Conservation (phyloP, 345 rosid genomes). For the Melaleuca quinquenervia region DNA sequence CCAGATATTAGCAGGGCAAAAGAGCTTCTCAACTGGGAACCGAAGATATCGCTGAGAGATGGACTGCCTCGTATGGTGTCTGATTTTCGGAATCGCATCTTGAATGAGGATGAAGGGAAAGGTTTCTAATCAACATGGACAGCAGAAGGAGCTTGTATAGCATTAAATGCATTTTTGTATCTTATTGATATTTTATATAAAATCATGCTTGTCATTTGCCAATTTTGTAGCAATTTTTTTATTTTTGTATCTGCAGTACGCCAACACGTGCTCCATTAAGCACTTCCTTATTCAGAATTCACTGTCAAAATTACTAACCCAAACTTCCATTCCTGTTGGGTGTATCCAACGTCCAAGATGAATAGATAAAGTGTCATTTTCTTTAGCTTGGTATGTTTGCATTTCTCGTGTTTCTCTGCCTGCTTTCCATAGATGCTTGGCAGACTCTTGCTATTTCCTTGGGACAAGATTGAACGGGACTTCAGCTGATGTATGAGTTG, state of each 20-base stretch:
- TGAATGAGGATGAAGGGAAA: conserved; percentile 81
- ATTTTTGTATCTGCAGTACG: not conserved
- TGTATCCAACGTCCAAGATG: not conserved
- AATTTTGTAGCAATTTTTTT: not conserved
- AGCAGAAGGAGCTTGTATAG: conserved; percentile 21
- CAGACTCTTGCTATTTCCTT: not conserved
- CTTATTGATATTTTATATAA: conserved; percentile 5
- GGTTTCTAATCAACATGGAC: conserved; percentile 18
- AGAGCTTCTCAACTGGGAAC: conserved; percentile 89
- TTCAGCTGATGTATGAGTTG: not conserved
- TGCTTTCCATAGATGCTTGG: not conserved
- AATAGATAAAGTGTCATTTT: not conserved
- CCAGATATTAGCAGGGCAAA: conserved; percentile 93
- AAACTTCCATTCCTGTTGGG: not conserved
- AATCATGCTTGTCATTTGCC: not conserved
- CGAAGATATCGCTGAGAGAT: conserved; percentile 62
- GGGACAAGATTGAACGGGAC: not conserved
- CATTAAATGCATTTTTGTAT: conserved; percentile 15
- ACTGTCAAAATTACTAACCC: not conserved
- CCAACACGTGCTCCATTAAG: not conserved
- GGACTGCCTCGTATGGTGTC: conserved; percentile 95
- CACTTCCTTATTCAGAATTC: not conserved
- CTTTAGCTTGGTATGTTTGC: not conserved
- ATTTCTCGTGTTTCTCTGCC: not conserved
- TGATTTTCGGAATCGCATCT: conserved; percentile 76